Evolutionary conservation across 129 eudicot genomes (phyloP).

Genomic region (Daucus carota): DH1_v3.0 NC_030383.2:14410001-14410500

Average conservation of each 20-base stretch:
- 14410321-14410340: conserved; percentile 41
- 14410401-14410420: conserved; percentile 53
- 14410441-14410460: conserved; percentile 28
- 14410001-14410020: conserved; percentile 85
- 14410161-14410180: conserved; percentile 65
- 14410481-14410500: not conserved
- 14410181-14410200: conserved; percentile 84
- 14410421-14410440: conserved; percentile 47
- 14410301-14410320: conserved; percentile 69
- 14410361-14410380: conserved; percentile 72
- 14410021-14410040: conserved; percentile 81
- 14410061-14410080: conserved; percentile 66
- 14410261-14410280: conserved; percentile 36
- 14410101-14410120: conserved; percentile 15
- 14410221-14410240: conserved; percentile 67
- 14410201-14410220: conserved; percentile 59
- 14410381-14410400: conserved; percentile 51
- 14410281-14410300: conserved; percentile 20
- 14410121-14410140: conserved; percentile 56
- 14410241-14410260: conserved; percentile 70
- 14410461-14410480: conserved; percentile 25
- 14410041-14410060: conserved; percentile 56
- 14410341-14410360: conserved; percentile 68
- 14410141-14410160: conserved; percentile 67
- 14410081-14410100: conserved; percentile 60